phyloP scores from a whole-genome alignment of 208 protist genomes.

The Herpetomonas samuelpessoai region DNA sequence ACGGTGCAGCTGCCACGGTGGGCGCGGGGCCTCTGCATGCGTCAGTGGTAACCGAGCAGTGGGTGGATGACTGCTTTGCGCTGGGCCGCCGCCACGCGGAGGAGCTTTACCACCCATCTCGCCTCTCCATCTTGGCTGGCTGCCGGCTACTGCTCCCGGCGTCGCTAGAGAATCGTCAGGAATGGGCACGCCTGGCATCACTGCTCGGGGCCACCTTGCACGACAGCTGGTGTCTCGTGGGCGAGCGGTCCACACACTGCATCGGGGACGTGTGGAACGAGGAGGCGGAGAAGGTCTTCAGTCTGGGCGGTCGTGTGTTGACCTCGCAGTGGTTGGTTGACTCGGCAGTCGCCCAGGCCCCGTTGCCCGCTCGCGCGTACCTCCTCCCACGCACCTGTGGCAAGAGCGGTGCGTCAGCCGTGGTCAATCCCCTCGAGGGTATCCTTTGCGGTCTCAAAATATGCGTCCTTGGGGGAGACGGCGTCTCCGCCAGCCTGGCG shows the following conservation, averaged over 20 bases:
- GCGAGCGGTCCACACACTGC: constrained; percentile 13
- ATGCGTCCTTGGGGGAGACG: background rate
- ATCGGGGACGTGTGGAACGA: constrained; percentile 13
- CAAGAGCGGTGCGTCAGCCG: constrained; percentile 4
- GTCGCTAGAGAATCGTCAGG: background rate
- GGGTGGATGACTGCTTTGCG: constrained; percentile 17
- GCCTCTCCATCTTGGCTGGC: constrained; percentile 10
- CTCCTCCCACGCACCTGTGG: constrained; percentile 2
- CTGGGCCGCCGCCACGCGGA: constrained; percentile 20
- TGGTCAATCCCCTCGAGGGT: constrained; percentile 7
- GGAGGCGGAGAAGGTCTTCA: constrained; percentile 8
- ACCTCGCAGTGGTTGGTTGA: constrained; percentile 22
- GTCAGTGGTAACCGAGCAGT: constrained; percentile 9
- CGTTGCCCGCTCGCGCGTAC: constrained; percentile 15
- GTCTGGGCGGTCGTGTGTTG: constrained; percentile 14
- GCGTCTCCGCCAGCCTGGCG: constrained; percentile 2
- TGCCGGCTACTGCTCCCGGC: constrained; percentile 9
- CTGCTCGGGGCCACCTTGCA: constrained; percentile 19
- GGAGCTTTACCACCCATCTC: constrained; percentile 12
- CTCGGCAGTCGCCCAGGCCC: constrained; percentile 17
- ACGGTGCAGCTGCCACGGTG: background rate
- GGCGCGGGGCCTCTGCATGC: background rate
- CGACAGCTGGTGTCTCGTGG: constrained; percentile 7
- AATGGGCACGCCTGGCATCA: constrained; percentile 7
- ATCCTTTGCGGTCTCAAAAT: constrained; percentile 11